A percentile compares a stretch with the other conserved stretches of the same genome.
phyloP scores from a whole-genome alignment of 345 rosid genomes.

The Dipteronia dyeriana region DNA sequence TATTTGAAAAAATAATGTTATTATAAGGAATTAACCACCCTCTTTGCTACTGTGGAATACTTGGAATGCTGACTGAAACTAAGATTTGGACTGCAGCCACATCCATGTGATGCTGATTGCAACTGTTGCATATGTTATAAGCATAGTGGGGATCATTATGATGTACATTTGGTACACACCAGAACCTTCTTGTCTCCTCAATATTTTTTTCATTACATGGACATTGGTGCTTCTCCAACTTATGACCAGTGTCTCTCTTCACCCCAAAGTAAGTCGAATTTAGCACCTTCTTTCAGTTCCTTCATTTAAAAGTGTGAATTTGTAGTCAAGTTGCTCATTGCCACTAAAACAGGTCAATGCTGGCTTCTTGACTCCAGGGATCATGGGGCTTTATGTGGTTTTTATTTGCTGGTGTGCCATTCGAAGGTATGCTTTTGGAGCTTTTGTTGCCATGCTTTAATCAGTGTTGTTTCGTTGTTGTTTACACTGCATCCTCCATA shows the following conservation, averaged over 20 bases:
- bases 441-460: not conserved
- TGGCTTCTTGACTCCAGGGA: conserved; percentile 85
- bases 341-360: conserved; percentile 59
- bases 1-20: not conserved
- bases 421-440: conserved; percentile 55
- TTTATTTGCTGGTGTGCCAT: conserved; percentile 98
- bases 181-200: conserved; percentile 80
- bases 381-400: conserved; percentile 93
- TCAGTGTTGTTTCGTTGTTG: not conserved
- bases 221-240: conserved; percentile 88
- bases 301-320: not conserved
- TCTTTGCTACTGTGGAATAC: not conserved
- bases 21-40: not conserved
- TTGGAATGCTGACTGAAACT: not conserved
- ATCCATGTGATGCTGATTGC: conserved; percentile 72
- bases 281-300: not conserved
- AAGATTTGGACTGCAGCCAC: conserved; percentile 54
- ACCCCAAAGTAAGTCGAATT: conserved; percentile 59
- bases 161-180: conserved; percentile 98
- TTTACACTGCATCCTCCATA: not conserved
- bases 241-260: conserved; percentile 92
- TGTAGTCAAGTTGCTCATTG: not conserved
- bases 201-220: conserved; percentile 93
- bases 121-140: conserved; percentile 64
- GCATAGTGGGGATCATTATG: conserved; percentile 77